Evolutionary conservation across 345 rosid genomes (phyloP), one percentile per base, ranked within the genome.

Genomic region (Euphorbia tirucalli): DNA sequence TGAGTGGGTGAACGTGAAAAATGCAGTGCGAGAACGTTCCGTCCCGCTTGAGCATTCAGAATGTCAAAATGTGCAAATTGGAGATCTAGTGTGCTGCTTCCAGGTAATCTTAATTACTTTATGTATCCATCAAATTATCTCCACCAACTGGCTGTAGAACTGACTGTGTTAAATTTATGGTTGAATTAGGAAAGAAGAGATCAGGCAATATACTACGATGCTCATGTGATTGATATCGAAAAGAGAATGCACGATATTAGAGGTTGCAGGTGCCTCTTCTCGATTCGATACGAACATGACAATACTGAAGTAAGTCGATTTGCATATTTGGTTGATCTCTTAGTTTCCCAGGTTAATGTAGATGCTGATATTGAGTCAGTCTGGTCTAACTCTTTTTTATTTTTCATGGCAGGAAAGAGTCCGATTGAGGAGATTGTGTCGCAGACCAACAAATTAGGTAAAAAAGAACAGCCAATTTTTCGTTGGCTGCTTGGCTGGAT

Each of bases 191-290:
- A 88, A 76, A 86, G 83, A 70, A 83, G 86, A 62, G 90, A 88
- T 77, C 87, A 84, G 46, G 88, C 88, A 22, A 85, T 78, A 68
- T 78, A 90, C 73, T 86, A 85, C 48, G 93, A 88, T 65, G 88
- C 91, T 76, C 89, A 71, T 21, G 76, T 90, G 14, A 11, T 75
- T 22, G 82, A 79, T 32, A 86, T 90, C 56, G 81, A 86, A 61
- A 83, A 85, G 80, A 88, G 71, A 79, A 80, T 74, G 64, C 91
- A 90, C 37, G 96, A 88, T 69, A 81, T 88, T 28, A 85, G 92
- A 81, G 96, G 93, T 28, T 90, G 96, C 74, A 77, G 96, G 78
- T 90, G 96, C 58, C 68, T 86, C 7, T 90, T 86, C 79, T 43
- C 66, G 70, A 77, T 90, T 55, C 80, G 73, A 14, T 88, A 90